A percentile compares a stretch with the other conserved stretches of the same genome.
phyloP scores from a whole-genome alignment of 371 early-diverging fungal species.

The Mortierella sp. region DNA sequence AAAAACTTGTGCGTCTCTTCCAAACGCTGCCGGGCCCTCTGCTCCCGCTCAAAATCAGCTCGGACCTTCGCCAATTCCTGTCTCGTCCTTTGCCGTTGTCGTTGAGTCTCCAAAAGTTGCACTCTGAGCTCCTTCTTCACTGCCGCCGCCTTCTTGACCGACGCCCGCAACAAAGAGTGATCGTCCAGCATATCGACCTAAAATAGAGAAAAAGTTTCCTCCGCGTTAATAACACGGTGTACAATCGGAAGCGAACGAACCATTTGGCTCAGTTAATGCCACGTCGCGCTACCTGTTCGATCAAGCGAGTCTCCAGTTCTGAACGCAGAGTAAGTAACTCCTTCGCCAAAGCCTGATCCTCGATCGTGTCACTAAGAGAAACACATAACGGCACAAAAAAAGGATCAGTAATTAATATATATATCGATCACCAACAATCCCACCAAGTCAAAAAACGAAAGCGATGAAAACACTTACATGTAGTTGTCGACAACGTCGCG shows the following conservation, averaged over 20 bases:
- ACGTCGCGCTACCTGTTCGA: constrained; percentile 38
- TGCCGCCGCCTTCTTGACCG: constrained; percentile 43
- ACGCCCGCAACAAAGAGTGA: constrained; percentile 37
- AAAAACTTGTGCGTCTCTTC: constrained; percentile 54
- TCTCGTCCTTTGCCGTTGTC: constrained; percentile 31
- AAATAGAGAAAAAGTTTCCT: background rate
- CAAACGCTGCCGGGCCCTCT: constrained; percentile 39
- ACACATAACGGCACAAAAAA: background rate
- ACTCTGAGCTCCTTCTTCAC: constrained; percentile 49
- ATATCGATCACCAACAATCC: background rate
- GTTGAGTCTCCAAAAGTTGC: constrained; percentile 44
- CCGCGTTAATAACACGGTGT: background rate
- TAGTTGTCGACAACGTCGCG: constrained; percentile 39
- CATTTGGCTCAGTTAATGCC: too few relatives aligned
- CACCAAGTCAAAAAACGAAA: background rate
- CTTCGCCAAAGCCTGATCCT: constrained; percentile 33
- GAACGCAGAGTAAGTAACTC: constrained; percentile 28
- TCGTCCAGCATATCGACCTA: constrained; percentile 55
- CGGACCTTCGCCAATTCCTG: constrained; percentile 38
- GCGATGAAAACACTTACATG: constrained; percentile 30
- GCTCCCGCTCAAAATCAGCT: constrained; percentile 43
- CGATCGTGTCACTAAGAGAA: constrained; percentile 26
- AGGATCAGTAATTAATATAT: background rate
- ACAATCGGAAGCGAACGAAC: too few relatives aligned
- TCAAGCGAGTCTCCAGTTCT: constrained; percentile 42